Conservation (phyloP, 345 rosid species). For the Eucalyptus curtisii region DNA sequence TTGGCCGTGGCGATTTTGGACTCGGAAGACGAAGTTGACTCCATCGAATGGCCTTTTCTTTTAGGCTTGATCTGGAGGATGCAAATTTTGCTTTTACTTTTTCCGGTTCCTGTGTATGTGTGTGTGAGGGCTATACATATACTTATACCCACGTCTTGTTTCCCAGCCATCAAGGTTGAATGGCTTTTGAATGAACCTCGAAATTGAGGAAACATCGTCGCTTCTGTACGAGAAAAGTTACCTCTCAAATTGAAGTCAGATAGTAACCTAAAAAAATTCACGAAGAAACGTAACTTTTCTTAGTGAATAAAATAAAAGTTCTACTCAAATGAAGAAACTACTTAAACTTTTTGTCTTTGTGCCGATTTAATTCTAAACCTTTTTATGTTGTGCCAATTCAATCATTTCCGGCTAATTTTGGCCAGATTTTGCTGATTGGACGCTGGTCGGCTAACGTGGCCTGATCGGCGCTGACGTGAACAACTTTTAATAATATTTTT, state of each 20-base stretch:
- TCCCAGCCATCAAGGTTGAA: background rate
- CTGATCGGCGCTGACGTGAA: too few relatives aligned
- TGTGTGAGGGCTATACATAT: background rate
- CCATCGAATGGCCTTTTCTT: background rate
- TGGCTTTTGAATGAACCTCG: background rate
- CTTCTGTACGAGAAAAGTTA: background rate
- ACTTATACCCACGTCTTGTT: background rate
- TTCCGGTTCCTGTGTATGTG: background rate
- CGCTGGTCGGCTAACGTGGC: too few relatives aligned
- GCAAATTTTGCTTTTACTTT: background rate
- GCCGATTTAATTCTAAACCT: too few relatives aligned
- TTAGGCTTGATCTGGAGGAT: background rate
- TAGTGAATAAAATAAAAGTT: too few relatives aligned
- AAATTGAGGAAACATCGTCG: background rate
- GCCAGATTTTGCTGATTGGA: too few relatives aligned
- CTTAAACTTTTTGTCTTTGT: too few relatives aligned
- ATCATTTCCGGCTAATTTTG: too few relatives aligned
- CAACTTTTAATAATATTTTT: too few relatives aligned
- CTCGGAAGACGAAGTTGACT: background rate
- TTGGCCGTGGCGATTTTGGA: constrained; percentile 8
- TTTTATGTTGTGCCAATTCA: too few relatives aligned
- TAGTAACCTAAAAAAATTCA: background rate
- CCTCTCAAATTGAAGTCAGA: background rate
- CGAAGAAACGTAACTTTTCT: background rate
- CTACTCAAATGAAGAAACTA: too few relatives aligned